These are phyloP conservation scores for Pleurotus ostreatus DNA, from an alignment of 768 basidiomycete genomes.

Conservation along the genomic window DNA sequence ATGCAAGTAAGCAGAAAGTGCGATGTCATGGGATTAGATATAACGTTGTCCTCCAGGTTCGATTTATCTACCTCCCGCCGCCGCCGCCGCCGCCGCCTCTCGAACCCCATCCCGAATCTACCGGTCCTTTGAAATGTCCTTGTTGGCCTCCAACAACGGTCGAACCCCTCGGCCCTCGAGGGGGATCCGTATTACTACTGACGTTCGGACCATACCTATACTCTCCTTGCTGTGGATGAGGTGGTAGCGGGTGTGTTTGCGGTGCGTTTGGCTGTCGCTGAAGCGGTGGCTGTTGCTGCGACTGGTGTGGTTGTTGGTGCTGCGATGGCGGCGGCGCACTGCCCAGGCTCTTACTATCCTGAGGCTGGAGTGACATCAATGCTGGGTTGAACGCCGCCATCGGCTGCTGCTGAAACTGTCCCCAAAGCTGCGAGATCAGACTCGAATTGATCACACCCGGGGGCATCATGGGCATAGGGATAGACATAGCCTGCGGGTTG, in stretches of 20 bases:
- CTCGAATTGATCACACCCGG: no score
- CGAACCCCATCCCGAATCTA: not conserved
- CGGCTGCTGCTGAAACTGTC: not conserved
- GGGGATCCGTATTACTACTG: not conserved
- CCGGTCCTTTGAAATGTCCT: not conserved
- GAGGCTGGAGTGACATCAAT: no score
- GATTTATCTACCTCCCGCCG: no score
- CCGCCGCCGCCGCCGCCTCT: not conserved
- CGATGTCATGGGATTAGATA: no score
- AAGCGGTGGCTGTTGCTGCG: not conserved
- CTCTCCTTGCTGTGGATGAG: not conserved
- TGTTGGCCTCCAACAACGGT: not conserved
- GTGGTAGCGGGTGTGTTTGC: not conserved
- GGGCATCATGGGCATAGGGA: no score
- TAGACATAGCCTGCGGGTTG: not conserved
- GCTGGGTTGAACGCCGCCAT: not conserved
- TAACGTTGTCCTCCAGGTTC: no score
- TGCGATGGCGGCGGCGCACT: no score
- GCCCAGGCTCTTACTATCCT: no score
- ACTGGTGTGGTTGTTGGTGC: not conserved
- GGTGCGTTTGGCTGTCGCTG: not conserved
- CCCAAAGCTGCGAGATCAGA: not conserved
- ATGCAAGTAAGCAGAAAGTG: no score
- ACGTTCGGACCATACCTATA: not conserved
- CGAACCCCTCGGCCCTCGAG: not conserved